These are phyloP conservation scores for Boletus vermiculosoides DNA, from an alignment of 768 basidiomycete genomes.

Conservation along the genomic window DNA sequence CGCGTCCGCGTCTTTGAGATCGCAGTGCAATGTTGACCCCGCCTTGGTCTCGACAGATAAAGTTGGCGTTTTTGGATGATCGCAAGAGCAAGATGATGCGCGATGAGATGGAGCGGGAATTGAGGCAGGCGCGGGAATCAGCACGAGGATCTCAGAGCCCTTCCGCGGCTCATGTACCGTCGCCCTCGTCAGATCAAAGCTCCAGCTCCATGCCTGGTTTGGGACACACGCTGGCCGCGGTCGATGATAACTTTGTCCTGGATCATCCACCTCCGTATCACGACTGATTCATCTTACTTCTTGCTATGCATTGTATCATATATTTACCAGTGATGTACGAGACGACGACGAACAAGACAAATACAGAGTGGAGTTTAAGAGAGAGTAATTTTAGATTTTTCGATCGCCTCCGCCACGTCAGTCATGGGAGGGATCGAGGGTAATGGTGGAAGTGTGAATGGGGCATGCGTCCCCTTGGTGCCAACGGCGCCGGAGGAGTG, in stretches of 20 bases:
- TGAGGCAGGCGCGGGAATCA: conserved; percentile 41
- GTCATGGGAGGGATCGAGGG: conserved; percentile 31
- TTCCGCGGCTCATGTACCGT: neutral
- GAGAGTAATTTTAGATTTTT: conserved; percentile 6
- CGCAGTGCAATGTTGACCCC: neutral
- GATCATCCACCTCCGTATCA: conserved; percentile 25
- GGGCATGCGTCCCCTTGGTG: conserved; percentile 13
- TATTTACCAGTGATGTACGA: conserved; percentile 1
- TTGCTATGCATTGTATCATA: conserved; percentile 5
- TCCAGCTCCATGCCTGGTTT: conserved; percentile 24
- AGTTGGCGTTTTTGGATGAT: conserved; percentile 77
- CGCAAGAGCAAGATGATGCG: conserved; percentile 53
- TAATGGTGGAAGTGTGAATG: conserved; percentile 42
- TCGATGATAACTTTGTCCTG: conserved; percentile 4
- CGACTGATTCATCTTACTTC: conserved; percentile 2
- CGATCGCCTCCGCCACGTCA: conserved; percentile 14
- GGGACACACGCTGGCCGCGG: conserved; percentile 19
- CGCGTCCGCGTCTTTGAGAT: neutral
- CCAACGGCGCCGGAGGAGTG: neutral
- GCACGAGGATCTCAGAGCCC: conserved; percentile 3
- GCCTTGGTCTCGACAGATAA: conserved; percentile 48
- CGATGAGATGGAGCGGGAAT: conserved; percentile 60
- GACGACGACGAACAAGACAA: neutral
- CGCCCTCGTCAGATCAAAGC: neutral
- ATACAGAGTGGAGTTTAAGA: neutral